Conservation (phyloP, 73 alveolate species). For the Paramecium sonneborni region DNA sequence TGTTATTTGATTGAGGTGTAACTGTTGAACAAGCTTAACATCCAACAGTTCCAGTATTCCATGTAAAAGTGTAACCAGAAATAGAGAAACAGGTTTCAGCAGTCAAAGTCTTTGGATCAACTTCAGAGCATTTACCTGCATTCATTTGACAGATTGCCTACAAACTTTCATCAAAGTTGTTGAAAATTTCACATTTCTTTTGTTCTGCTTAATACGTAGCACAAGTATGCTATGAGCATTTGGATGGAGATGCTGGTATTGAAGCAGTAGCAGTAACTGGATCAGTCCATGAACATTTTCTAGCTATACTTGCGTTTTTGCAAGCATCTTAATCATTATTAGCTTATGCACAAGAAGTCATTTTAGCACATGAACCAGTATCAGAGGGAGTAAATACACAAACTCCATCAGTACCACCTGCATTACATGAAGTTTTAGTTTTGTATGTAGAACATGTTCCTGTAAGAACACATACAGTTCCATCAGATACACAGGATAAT, state of each 20-base stretch:
- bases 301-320: neutral
- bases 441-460: neutral
- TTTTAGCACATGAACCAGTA: neutral
- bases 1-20: no score
- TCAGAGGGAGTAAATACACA: neutral
- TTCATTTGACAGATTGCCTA: neutral
- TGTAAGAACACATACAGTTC: neutral
- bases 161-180: neutral
- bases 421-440: neutral
- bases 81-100: neutral
- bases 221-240: neutral
- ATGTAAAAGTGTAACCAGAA: neutral
- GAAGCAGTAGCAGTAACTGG: neutral
- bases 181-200: neutral
- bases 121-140: neutral
- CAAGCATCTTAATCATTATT: neutral
- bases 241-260: neutral
- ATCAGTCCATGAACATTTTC: neutral
- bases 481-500: neutral
- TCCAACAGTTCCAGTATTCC: neutral
- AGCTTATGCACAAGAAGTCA: neutral
- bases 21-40: neutral
- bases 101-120: neutral
- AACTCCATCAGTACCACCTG: neutral
- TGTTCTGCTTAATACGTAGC: neutral